Base-by-base conservation (phyloP, 352 stramenopile genomes). In the Phytophthora meadii region DNA sequence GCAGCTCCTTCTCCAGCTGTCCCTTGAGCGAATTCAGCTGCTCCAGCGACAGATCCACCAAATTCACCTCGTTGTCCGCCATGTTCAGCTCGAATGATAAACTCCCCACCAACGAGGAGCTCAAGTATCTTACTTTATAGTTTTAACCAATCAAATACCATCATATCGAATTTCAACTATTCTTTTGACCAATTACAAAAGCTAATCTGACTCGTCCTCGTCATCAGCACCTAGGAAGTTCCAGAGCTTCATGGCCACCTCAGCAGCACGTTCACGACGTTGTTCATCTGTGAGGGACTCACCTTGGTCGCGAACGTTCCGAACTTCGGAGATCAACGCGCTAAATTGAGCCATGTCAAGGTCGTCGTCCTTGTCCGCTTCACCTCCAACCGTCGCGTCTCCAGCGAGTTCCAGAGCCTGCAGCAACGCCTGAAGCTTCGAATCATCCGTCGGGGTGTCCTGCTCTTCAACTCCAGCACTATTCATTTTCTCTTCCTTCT, bases 21-120 rank as follows among this genome's bases (percentile, higher is more conserved):
- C 88, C 77, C 77, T 97, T 97, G 40, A 98, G 75, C 70, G 90
- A 76, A 70, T 92, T 96, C 14, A 98, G 84, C 85, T 98, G 90
- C 68, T 98, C 94, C 30, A 98, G 79, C 57, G 86, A 92, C 77
- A 98, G 87, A 49, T 92, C 79, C 72, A 92, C 82, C 27, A 94
- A 70, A 71, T 89, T 94, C 58, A 94, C 79, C 62, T 91, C 82
- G 48, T 57, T 72, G 48, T 87, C 74, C 50, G 79, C 79, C 81
- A 88, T 89, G 46, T 45, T 72, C 22, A 44, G 54, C 53, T 45
- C n/a, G 36, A 70, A 70, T 36, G 30, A 54, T 70, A 61, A 27
- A n/a, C 54, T 19, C 30, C 28, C 61, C 61, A 67, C 66, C 61
- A 70, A 67, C n/a, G n/a, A n/a, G n/a, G n/a, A n/a, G n/a, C n/a